Conservation (phyloP, 441 rosid genomes). For the Eruca vesicaria region DNA sequence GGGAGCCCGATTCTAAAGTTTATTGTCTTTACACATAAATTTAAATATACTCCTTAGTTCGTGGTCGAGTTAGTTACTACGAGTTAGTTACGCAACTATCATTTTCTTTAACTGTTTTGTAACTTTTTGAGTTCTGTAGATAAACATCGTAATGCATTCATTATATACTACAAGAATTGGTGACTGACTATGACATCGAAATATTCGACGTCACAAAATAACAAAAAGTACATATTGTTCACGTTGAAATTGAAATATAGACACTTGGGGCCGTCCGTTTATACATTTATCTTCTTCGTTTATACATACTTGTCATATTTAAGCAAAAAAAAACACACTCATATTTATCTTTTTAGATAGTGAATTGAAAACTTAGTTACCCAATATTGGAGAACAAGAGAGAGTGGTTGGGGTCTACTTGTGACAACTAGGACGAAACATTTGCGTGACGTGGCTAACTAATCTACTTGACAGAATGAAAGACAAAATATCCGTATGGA, state of each 20-base stretch:
- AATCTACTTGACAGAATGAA: conserved; percentile 26
- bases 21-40: conserved; percentile 8
- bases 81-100: conserved; percentile 34
- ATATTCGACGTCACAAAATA: background rate
- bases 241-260: background rate
- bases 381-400: background rate
- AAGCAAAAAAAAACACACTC: too few relatives aligned
- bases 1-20: background rate
- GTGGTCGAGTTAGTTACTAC: conserved; percentile 31
- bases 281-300: background rate
- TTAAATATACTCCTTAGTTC: background rate
- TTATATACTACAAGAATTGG: background rate
- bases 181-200: conserved; percentile 2
- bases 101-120: background rate
- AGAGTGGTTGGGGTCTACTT: background rate
- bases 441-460: conserved; percentile 27
- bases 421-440: conserved; percentile 9
- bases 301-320: too few relatives aligned
- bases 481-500: conserved; percentile 23
- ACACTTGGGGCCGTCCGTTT: conserved; percentile 2
- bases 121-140: conserved; percentile 3
- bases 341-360: background rate
- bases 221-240: background rate
- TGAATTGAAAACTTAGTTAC: conserved; percentile 8
- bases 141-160: conserved; percentile 19